Conservation (phyloP, 163 green algal genomes). For the Dunaliella salina region DNA sequence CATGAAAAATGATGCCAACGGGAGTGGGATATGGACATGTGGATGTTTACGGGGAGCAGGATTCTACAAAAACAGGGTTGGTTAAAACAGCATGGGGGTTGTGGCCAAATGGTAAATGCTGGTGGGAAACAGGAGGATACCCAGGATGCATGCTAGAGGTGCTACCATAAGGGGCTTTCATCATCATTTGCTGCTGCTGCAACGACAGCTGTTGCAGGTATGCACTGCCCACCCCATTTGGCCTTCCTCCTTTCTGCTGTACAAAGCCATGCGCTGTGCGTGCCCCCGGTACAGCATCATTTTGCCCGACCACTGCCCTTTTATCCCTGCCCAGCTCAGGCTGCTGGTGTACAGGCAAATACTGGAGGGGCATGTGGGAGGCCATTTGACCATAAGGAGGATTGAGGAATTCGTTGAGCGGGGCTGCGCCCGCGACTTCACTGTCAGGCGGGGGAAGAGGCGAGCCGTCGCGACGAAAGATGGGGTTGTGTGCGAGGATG, state of each 20-base stretch:
- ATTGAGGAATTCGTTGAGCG: not conserved
- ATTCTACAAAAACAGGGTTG: not conserved
- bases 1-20: no score
- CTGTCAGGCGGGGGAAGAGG: not conserved
- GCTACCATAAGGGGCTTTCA: not conserved
- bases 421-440: no score
- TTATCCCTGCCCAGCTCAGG: not conserved
- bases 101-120: not conserved
- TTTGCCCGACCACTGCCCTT: no score
- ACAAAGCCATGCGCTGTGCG: no score
- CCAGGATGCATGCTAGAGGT: not conserved
- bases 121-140: not conserved
- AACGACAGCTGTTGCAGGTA: not conserved
- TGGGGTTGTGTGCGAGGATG: not conserved
- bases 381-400: not conserved
- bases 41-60: not conserved
- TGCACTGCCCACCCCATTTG: not conserved
- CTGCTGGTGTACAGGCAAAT: not conserved
- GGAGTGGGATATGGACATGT: no score
- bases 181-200: not conserved
- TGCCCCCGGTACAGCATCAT: not conserved
- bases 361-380: not conserved
- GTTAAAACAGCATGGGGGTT: not conserved
- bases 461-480: not conserved
- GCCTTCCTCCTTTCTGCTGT: no score